Conservation (phyloP, 768 basidiomycete genomes). For the Termitomyces titanicus region DNA sequence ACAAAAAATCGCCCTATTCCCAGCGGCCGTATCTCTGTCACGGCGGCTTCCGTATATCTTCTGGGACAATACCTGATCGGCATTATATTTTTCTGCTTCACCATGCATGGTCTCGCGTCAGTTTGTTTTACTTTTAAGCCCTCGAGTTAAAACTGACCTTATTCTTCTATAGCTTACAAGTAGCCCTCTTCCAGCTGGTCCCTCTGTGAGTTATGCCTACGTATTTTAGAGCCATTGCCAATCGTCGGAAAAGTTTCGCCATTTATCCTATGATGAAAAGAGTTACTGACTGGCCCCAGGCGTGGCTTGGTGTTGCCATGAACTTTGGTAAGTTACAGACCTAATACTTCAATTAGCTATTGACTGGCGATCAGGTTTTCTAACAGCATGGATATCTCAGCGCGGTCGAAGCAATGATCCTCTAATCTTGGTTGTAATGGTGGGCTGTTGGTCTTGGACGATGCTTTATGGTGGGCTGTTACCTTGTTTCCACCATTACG, state of each 20-base stretch:
- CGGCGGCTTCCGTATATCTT: conserved; percentile 33
- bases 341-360: conserved; percentile 30
- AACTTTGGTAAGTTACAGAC: conserved; percentile 44
- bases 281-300: conserved; percentile 54
- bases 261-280: conserved; percentile 51
- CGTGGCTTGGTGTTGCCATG: conserved; percentile 54
- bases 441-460: conserved; percentile 45
- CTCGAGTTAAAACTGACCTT: neutral
- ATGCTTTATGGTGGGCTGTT: conserved; percentile 37
- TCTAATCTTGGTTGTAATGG: conserved; percentile 27
- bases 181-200: conserved; percentile 2
- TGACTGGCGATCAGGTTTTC: neutral
- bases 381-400: neutral
- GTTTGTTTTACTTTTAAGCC: neutral
- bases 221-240: conserved; percentile 26
- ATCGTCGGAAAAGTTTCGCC: conserved; percentile 27
- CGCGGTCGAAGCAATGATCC: conserved; percentile 18
- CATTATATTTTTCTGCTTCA: conserved; percentile 29
- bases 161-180: neutral
- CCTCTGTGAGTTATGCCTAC: neutral
- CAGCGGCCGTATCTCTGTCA: conserved; percentile 41
- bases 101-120: conserved; percentile 14
- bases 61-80: conserved; percentile 36
- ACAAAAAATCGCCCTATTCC: conserved; percentile 42
- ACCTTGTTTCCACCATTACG: too few species aligned